A percentile compares a stretch with the other conserved stretches of the same genome.
Evolutionary conservation across 148 eudicot genomes (phyloP).

Genomic region (Rhododendron molle): DNA sequence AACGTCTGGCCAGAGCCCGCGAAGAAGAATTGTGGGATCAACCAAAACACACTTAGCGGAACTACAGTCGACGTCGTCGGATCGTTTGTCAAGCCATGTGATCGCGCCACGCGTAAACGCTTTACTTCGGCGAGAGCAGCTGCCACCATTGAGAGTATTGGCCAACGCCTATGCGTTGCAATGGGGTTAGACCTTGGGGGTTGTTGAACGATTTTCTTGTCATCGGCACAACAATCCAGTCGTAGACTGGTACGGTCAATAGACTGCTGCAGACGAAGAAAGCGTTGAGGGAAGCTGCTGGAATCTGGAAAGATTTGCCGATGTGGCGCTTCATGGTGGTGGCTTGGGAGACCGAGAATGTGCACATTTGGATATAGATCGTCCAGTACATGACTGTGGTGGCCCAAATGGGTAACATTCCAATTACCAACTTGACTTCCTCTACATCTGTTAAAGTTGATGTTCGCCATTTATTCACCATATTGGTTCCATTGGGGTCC

Average conservation of each 20-base stretch:
- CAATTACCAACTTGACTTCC: conserved; percentile 71
- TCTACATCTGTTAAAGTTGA: conserved; percentile 79
- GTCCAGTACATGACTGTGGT: conserved; percentile 90
- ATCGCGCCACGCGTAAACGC: conserved; percentile 31
- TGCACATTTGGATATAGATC: conserved; percentile 82
- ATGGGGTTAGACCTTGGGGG: background rate
- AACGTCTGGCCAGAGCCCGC: conserved; percentile 93
- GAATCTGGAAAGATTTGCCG: conserved; percentile 59
- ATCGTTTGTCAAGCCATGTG: conserved; percentile 31
- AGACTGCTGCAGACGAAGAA: conserved; percentile 79
- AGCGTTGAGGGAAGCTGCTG: conserved; percentile 67
- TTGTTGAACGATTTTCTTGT: background rate
- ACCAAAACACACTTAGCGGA: conserved; percentile 66
- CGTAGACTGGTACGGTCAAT: conserved; percentile 52
- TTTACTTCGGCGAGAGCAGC: conserved; percentile 68
- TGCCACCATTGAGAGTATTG: conserved; percentile 56
- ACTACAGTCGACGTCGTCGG: conserved; percentile 17
- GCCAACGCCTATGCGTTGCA: conserved; percentile 16
- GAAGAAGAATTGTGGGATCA: conserved; percentile 65
- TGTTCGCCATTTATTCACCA: conserved; percentile 29
- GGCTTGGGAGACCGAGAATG: conserved; percentile 89
- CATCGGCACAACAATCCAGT: background rate
- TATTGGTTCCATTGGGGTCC: conserved; percentile 15
- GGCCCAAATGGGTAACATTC: conserved; percentile 95
- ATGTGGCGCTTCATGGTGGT: conserved; percentile 80